Conservation (phyloP, 2,329 filamentous ascomycete genomes). For the Sclerotinia spermophila region DNA sequence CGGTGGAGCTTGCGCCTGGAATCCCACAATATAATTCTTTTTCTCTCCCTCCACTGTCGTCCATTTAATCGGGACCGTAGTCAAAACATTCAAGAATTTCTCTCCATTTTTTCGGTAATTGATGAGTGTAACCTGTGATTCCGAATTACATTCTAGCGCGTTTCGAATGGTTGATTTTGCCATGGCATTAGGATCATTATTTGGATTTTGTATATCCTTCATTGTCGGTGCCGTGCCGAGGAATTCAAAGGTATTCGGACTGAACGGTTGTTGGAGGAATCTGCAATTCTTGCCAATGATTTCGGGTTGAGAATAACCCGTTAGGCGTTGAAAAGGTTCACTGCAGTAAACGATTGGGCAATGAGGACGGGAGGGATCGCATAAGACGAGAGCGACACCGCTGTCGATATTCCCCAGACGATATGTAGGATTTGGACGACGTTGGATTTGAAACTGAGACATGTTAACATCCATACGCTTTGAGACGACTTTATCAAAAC, state of each 20-base stretch:
- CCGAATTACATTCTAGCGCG: constrained; percentile 66
- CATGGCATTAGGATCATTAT: constrained; percentile 62
- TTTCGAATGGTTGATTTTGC: constrained; percentile 78
- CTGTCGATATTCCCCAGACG: constrained; percentile 87
- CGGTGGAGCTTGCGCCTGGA: constrained; percentile 23
- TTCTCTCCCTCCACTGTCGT: constrained; percentile 39
- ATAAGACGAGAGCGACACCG: constrained; percentile 91
- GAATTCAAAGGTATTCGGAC: constrained; percentile 46
- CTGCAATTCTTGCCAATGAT: constrained; percentile 89
- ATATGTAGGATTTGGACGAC: constrained; percentile 76
- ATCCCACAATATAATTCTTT: constrained; percentile 29
- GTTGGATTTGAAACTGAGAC: constrained; percentile 54
- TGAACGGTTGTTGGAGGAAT: constrained; percentile 76
- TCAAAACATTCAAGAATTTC: constrained; percentile 87
- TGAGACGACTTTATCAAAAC: background rate
- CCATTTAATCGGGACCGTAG: constrained; percentile 90
- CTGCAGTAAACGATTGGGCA: constrained; percentile 92
- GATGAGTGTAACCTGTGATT: constrained; percentile 85
- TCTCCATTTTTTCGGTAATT: constrained; percentile 93
- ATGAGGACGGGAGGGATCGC: constrained; percentile 84
- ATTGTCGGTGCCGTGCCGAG: background rate
- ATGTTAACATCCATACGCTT: background rate
- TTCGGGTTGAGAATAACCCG: constrained; percentile 82
- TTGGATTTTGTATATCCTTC: constrained; percentile 58
- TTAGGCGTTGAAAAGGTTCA: constrained; percentile 87